Evolutionary conservation across 2,329 filamentous ascomycete genomes (phyloP).

Genomic region (Delphinella strobiligena): DNA sequence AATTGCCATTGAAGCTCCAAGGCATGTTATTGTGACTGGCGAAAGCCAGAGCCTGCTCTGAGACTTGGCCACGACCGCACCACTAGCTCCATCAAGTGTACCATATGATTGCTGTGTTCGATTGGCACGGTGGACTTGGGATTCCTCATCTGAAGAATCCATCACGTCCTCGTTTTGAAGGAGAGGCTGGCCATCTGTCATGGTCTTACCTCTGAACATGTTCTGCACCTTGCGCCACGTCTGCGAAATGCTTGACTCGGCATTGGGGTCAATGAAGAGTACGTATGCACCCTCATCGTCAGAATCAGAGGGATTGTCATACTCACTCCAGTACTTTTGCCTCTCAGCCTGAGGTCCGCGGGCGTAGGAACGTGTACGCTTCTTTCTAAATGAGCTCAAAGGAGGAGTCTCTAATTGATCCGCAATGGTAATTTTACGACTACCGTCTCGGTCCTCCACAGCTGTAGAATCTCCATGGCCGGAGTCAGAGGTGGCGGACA

Average conservation of each 20-base stretch:
- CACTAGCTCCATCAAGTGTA: not conserved
- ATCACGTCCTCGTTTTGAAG: conserved; percentile 15
- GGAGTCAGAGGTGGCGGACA: conserved; percentile 24
- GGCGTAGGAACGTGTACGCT: conserved; percentile 23
- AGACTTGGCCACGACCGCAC: not conserved
- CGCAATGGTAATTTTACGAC: conserved; percentile 18
- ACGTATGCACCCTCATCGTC: conserved; percentile 50
- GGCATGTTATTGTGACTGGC: conserved; percentile 36
- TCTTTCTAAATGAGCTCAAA: conserved; percentile 31
- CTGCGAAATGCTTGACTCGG: conserved; percentile 46
- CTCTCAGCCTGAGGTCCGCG: conserved; percentile 16
- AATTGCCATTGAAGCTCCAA: conserved; percentile 49
- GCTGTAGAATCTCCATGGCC: conserved; percentile 15
- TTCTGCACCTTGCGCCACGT: conserved; percentile 2
- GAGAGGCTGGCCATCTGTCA: conserved; percentile 15
- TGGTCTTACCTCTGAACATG: conserved; percentile 12
- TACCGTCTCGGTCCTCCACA: conserved; percentile 13
- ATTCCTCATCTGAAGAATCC: conserved; percentile 20
- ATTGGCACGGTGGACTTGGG: too few relatives aligned
- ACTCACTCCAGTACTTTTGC: conserved; percentile 68
- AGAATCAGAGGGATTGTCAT: conserved; percentile 65
- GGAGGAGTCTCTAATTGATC: conserved; percentile 26
- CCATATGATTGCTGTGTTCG: not conserved
- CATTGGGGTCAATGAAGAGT: conserved; percentile 63
- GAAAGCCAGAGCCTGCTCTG: conserved; percentile 8